Evolutionary conservation across 176 grass and related monocot genomes (phyloP).

Genomic region (Zoysia pacifica): DNA sequence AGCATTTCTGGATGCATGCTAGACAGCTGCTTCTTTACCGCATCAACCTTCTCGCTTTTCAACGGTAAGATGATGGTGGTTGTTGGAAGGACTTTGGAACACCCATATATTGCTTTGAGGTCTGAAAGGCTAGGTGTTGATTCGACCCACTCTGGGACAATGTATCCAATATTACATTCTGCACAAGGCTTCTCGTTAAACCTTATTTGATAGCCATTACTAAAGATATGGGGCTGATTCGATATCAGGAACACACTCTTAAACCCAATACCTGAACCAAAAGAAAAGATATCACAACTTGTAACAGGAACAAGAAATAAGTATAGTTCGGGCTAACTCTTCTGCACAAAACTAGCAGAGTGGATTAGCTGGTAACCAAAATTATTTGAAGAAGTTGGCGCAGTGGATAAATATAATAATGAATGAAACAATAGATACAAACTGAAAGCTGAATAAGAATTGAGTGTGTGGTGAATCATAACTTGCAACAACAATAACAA

Average conservation of each 20-base stretch:
- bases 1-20: conserved; percentile 75
- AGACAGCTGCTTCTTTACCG: conserved; percentile 72
- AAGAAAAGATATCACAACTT: neutral
- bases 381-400: neutral
- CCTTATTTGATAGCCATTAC: conserved; percentile 84
- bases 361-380: neutral
- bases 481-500: neutral
- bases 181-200: conserved; percentile 66
- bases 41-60: conserved; percentile 56
- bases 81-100: conserved; percentile 52
- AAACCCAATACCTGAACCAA: conserved; percentile 76
- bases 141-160: conserved; percentile 83
- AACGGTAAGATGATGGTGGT: conserved; percentile 72
- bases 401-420: neutral
- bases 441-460: neutral
- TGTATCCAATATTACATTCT: conserved; percentile 77
- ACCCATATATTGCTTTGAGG: conserved; percentile 53
- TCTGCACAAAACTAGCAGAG: neutral
- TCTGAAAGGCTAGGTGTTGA: conserved; percentile 52
- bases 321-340: neutral
- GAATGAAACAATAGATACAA: neutral
- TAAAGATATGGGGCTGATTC: conserved; percentile 70
- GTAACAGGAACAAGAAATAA: neutral
- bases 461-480: neutral
- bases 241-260: conserved; percentile 81